Conservation (phyloP, 2,329 filamentous ascomycete species). For the Phaeosphaeria sp. region DNA sequence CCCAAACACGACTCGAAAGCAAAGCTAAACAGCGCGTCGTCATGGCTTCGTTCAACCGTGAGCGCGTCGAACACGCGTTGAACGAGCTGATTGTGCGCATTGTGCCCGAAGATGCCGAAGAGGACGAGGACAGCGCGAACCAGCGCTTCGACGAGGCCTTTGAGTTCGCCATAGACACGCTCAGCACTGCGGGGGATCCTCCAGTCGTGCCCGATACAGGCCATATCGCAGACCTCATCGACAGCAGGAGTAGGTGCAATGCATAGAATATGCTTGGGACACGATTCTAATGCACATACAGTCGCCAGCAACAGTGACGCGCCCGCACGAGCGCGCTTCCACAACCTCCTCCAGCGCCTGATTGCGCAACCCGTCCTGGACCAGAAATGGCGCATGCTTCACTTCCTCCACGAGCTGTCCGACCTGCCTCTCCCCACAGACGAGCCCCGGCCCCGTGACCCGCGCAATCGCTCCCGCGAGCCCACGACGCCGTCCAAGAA, state of each 20-base stretch:
- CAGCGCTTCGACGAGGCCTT: conserved; percentile 70
- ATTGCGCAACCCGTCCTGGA: conserved; percentile 89
- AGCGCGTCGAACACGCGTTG: conserved; percentile 79
- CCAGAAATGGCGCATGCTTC: conserved; percentile 96
- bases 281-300: conserved; percentile 26
- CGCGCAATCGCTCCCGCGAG: conserved; percentile 24
- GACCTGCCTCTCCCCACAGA: conserved; percentile 56
- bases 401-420: conserved; percentile 83
- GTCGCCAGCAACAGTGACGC: conserved; percentile 72
- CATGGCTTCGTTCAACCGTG: conserved; percentile 45
- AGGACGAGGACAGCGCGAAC: conserved; percentile 72
- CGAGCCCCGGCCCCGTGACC: conserved; percentile 12
- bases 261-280: neutral
- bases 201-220: conserved; percentile 76
- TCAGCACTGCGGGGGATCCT: conserved; percentile 55
- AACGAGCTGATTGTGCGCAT: conserved; percentile 78
- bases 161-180: conserved; percentile 57
- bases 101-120: conserved; percentile 69
- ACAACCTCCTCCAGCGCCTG: conserved; percentile 87
- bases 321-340: conserved; percentile 77
- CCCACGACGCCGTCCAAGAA: conserved; percentile 39
- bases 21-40: conserved; percentile 28
- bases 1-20: conserved; percentile 5
- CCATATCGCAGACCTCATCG: conserved; percentile 91
- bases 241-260: conserved; percentile 66